Base-by-base conservation (phyloP, 306 rosid genomes). In the Chamaecrista fasciculata region DNA sequence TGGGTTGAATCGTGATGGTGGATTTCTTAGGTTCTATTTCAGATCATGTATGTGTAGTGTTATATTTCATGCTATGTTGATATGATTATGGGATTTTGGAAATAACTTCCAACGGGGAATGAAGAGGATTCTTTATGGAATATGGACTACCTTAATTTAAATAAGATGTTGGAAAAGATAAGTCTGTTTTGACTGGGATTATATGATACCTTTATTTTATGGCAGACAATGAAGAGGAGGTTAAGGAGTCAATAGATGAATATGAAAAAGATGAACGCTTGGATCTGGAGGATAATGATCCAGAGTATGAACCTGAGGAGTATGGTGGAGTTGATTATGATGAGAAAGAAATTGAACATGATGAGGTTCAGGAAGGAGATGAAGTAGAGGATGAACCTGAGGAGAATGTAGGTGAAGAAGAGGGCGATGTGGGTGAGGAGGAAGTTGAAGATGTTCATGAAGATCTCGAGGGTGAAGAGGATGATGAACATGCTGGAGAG, bases 221-320 rank as follows among this genome's bases (percentile, higher is more conserved):
- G 83, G 60, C 97, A 95, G 97, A 88, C n/a, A 55, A 71, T 51
- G 97, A 91, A 67, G 98, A 88, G 42, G 96, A 84, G 73, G 86
- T 83, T 80, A 95, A 86, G 74, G 96, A 91, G 50, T 75, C 86
- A 4, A 81, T 87, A 21, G 97, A 87, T 52, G 97, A 89, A 46
- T 89, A 82, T 83, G 99, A 83, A 70, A 95, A 67, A 77, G 96
- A 84, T 75, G 99, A 95, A 62, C 86, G 91, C 62, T 84, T 95
- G 57, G 97, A 95, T 68, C 86, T 95, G 73, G 99, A 95, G 77
- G 97, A 91, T 85, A 86, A 93, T 66, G 97, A 95, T n/a, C 95
- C 92, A 15, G 97, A 95, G 72, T 94, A 86, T 67, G 99, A 94
- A 81, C 78, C 85, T 10, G 97, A 94, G 53, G 96, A 94, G 76